These are phyloP conservation scores for Pseudogymnoascus sp. DNA, from an alignment of 2,329 filamentous ascomycete species.

Conservation along the genomic window DNA sequence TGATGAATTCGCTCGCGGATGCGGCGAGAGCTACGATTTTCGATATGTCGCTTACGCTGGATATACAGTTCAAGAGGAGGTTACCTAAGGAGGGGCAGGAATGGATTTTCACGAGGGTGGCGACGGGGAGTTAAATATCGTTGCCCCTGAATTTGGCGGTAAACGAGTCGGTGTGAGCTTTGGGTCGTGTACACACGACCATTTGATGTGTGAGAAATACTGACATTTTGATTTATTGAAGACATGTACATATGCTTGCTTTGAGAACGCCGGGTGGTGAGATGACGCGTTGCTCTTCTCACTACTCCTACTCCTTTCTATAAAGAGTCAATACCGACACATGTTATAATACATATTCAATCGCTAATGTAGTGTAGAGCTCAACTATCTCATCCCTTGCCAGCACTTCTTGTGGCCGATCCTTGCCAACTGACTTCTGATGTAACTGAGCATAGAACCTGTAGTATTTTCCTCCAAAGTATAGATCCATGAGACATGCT, in stretches of 20 bases:
- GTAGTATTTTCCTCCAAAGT: neutral
- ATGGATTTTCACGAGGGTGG: neutral
- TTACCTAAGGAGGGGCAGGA: neutral
- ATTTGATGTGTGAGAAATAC: neutral
- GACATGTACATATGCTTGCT: neutral
- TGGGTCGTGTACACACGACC: neutral
- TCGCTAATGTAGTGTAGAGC: neutral
- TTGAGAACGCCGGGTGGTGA: neutral
- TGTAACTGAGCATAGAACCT: neutral
- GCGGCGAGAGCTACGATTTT: neutral
- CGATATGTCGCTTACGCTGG: neutral
- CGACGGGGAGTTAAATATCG: too few species aligned
- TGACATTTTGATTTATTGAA: neutral
- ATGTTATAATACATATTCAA: neutral
- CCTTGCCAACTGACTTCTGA: neutral
- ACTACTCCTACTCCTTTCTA: neutral
- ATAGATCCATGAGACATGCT: neutral
- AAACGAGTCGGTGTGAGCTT: neutral
- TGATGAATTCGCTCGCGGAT: neutral
- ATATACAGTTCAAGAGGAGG: neutral
- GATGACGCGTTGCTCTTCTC: neutral
- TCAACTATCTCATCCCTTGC: neutral
- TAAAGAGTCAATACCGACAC: too few species aligned
- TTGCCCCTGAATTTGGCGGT: neutral
- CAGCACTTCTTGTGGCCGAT: neutral